These are phyloP conservation scores for Entrophospora sp. DNA, from an alignment of 192 early-diverging fungal species.

Conservation along the genomic window DNA sequence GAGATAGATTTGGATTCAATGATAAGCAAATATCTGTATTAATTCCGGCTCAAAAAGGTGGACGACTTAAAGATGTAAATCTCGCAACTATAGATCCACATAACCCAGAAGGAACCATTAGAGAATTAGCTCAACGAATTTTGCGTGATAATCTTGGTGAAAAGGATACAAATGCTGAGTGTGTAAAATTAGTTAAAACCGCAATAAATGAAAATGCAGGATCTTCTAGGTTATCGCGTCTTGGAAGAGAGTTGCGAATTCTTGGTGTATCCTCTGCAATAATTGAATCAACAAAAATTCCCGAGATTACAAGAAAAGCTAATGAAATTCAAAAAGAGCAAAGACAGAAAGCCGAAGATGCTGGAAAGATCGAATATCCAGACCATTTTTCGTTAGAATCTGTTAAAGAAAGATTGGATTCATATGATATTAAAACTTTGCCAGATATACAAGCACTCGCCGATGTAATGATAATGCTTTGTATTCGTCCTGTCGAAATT, in stretches of 20 bases:
- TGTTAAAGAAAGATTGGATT: background rate
- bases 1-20: background rate
- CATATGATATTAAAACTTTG: too few species aligned
- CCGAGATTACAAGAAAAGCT: background rate
- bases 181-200: background rate
- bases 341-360: background rate
- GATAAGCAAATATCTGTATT: conserved; percentile 1
- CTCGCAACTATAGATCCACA: too few species aligned
- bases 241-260: background rate
- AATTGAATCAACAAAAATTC: background rate
- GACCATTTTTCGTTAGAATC: conserved; percentile 12
- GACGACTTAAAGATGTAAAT: background rate
- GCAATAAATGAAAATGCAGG: background rate
- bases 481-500: too few species aligned
- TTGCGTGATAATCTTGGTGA: background rate
- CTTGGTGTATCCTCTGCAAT: background rate
- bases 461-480: too few species aligned
- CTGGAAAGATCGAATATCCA: background rate
- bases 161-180: background rate
- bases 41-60: background rate
- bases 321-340: background rate
- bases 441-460: too few species aligned
- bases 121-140: background rate
- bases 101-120: background rate
- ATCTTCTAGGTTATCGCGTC: background rate